These are phyloP conservation scores for Tetrahymena borealis DNA, from an alignment of 73 alveolate species.

Conservation along the genomic window DNA sequence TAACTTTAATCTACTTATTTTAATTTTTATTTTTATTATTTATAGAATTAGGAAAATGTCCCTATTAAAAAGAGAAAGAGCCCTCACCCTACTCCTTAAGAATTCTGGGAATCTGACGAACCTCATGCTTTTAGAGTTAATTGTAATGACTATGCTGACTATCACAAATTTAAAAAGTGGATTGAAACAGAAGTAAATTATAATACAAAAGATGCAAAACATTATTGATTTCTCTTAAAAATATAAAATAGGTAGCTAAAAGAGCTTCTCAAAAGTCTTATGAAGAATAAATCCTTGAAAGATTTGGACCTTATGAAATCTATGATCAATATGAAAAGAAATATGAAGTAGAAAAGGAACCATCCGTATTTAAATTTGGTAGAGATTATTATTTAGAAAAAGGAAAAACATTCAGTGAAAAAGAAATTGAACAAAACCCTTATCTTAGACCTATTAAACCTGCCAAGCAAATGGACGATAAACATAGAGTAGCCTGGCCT, in stretches of 20 bases:
- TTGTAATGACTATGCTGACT: background rate
- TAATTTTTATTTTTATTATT: background rate
- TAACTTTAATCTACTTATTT: background rate
- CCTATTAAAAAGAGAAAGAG: background rate
- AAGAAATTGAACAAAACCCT: background rate
- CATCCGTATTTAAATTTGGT: background rate
- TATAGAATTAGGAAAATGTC: background rate
- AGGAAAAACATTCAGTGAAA: background rate
- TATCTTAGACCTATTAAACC: background rate
- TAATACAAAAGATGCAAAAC: background rate
- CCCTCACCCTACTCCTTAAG: background rate
- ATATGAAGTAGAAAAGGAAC: background rate
- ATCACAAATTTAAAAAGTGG: background rate
- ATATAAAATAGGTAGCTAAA: background rate
- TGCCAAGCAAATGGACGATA: background rate
- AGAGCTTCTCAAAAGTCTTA: background rate
- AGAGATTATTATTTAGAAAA: background rate
- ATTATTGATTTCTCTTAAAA: background rate
- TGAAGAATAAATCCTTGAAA: background rate
- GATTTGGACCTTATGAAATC: background rate
- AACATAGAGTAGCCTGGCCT: background rate
- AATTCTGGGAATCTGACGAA: background rate
- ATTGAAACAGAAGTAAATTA: background rate
- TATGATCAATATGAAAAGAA: background rate
- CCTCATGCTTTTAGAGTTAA: background rate